These are phyloP conservation scores for Retiboletus flavoniger DNA, from an alignment of 1,284 basidiomycete genomes.

Conservation along the genomic window DNA sequence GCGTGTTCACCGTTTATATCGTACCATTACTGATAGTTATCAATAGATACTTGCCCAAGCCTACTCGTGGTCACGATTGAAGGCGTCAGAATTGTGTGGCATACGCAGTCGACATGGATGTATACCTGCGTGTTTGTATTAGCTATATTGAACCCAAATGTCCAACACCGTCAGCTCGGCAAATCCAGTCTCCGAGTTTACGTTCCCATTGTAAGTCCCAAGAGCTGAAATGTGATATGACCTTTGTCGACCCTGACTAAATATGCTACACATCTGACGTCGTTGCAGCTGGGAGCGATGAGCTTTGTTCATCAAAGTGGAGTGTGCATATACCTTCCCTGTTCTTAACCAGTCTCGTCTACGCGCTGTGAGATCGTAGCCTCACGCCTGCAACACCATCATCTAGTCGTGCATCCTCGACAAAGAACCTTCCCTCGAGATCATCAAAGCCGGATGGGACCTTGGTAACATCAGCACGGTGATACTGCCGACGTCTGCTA, in stretches of 20 bases:
- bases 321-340: too few species aligned
- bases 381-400: background rate
- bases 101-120: background rate
- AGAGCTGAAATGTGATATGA: background rate
- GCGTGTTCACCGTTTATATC: constrained; percentile 1
- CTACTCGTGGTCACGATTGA: constrained; percentile 20
- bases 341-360: too few species aligned
- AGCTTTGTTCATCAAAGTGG: constrained; percentile 19
- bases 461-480: constrained; percentile 40
- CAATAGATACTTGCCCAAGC: constrained; percentile 22
- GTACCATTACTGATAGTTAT: background rate
- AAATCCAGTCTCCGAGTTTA: constrained; percentile 51
- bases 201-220: constrained; percentile 39
- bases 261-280: too few species aligned
- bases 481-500: constrained; percentile 62
- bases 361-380: too few species aligned
- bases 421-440: constrained; percentile 40
- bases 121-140: too few species aligned
- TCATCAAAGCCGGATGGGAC: constrained; percentile 50
- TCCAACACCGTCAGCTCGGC: constrained; percentile 47
- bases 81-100: background rate
- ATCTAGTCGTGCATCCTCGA: constrained; percentile 42
- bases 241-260: background rate
- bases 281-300: too few species aligned
- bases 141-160: too few species aligned